phyloP scores from a whole-genome alignment of 257 asterid genomes.

The Coffea eugenioides region DNA sequence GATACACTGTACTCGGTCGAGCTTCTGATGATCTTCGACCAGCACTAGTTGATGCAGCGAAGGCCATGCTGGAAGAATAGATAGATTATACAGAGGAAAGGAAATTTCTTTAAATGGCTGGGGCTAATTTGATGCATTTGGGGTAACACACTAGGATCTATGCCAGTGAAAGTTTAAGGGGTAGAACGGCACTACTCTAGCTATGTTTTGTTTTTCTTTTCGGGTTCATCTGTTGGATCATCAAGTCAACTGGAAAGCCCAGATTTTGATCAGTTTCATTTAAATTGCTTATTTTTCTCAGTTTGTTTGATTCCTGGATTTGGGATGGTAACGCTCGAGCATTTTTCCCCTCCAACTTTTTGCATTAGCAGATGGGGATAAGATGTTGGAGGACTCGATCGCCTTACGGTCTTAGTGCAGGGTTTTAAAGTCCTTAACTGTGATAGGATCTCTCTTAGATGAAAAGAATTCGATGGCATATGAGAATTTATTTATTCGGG shows the following conservation, averaged over 20 bases:
- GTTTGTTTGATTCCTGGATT: background rate
- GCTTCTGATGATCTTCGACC: conserved; percentile 73
- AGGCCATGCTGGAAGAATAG: conserved; percentile 85
- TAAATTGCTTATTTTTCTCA: background rate
- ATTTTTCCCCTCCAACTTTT: no score
- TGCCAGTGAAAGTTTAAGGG: background rate
- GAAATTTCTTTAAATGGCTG: background rate
- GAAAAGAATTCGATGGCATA: no score
- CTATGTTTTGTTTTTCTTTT: background rate
- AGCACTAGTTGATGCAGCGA: conserved; percentile 71
- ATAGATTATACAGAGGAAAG: background rate
- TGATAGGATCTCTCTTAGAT: no score
- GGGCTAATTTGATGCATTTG: background rate
- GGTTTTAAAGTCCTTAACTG: no score
- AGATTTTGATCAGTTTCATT: background rate
- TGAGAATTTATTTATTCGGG: no score
- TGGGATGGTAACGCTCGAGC: background rate
- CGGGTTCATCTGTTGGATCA: background rate
- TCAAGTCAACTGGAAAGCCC: background rate
- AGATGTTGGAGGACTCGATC: no score
- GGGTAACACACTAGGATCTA: background rate
- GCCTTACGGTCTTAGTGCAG: no score
- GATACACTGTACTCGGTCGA: conserved; percentile 83
- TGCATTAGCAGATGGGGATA: no score
- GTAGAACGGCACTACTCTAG: background rate